These are phyloP conservation scores for Tricholoma sp. DNA, from an alignment of 768 basidiomycete species.

Conservation along the genomic window DNA sequence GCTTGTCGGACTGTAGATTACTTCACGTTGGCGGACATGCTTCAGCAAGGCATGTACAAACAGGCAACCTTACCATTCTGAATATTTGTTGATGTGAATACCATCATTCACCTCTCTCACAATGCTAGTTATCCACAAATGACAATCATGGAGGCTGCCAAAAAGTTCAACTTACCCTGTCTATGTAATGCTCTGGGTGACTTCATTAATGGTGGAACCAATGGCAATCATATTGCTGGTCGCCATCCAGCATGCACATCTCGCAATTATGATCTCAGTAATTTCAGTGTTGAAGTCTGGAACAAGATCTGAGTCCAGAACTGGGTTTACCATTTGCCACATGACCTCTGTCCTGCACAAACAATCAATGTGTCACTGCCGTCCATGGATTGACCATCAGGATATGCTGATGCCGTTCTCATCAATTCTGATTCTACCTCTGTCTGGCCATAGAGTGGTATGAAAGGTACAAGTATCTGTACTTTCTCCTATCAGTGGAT, in stretches of 20 bases:
- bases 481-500: background rate
- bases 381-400: background rate
- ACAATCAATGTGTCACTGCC: background rate
- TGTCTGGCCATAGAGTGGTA: background rate
- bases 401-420: background rate
- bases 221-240: background rate
- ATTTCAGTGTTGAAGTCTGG: background rate
- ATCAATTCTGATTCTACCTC: background rate
- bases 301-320: background rate
- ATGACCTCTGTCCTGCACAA: background rate
- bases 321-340: background rate
- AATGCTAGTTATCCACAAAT: conserved; percentile 1
- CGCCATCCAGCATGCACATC: background rate
- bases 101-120: conserved; percentile 6
- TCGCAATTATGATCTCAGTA: background rate
- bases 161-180: conserved; percentile 6
- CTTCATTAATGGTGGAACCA: background rate
- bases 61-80: background rate
- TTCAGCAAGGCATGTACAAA: background rate
- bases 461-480: background rate
- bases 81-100: background rate
- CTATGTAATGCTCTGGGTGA: background rate
- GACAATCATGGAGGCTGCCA: background rate
- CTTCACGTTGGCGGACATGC: background rate
- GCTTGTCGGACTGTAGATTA: background rate